Conservation (phyloP, 306 rosid species). For the Mimosa pudica region DNA sequence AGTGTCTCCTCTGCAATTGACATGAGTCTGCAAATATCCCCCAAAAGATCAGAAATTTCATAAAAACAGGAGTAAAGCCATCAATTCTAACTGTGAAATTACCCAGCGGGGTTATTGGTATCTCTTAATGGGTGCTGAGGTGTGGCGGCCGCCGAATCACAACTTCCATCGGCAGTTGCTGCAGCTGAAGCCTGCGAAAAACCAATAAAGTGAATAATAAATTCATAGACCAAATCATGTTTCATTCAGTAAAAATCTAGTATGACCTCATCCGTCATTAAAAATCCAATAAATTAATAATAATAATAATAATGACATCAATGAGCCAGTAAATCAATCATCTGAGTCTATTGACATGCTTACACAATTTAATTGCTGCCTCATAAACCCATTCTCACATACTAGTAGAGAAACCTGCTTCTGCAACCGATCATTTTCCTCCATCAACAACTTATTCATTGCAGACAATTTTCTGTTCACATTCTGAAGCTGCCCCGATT, state of each 20-base stretch:
- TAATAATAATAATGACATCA: background rate
- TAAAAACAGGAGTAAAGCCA: constrained; percentile 20
- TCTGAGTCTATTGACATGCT: constrained; percentile 32
- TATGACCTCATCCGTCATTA: constrained; percentile 6
- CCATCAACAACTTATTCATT: constrained; percentile 97
- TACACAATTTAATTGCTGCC: constrained; percentile 89
- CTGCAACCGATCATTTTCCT: constrained; percentile 97
- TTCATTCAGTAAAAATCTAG: constrained; percentile 11
- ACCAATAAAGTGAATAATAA: constrained; percentile 13
- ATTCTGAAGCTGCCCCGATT: constrained; percentile 87
- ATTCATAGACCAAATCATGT: constrained; percentile 11
- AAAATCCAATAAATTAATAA: background rate
- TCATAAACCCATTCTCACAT: constrained; percentile 90
- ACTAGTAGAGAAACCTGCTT: constrained; percentile 96
- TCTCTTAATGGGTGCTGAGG: constrained; percentile 82
- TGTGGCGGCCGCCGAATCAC: constrained; percentile 84
- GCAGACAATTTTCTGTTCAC: constrained; percentile 86
- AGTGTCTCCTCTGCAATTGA: constrained; percentile 97
- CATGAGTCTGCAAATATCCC: constrained; percentile 72
- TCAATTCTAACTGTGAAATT: constrained; percentile 32
- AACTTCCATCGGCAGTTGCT: constrained; percentile 84
- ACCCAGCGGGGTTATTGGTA: constrained; percentile 99
- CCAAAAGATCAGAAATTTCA: constrained; percentile 8
- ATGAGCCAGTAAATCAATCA: background rate
- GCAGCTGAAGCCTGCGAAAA: constrained; percentile 67